A percentile compares a stretch with the other conserved stretches of the same genome.
phyloP scores from a whole-genome alignment of 2,329 filamentous ascomycete genomes.

The Trichoderma harzianum region DNA sequence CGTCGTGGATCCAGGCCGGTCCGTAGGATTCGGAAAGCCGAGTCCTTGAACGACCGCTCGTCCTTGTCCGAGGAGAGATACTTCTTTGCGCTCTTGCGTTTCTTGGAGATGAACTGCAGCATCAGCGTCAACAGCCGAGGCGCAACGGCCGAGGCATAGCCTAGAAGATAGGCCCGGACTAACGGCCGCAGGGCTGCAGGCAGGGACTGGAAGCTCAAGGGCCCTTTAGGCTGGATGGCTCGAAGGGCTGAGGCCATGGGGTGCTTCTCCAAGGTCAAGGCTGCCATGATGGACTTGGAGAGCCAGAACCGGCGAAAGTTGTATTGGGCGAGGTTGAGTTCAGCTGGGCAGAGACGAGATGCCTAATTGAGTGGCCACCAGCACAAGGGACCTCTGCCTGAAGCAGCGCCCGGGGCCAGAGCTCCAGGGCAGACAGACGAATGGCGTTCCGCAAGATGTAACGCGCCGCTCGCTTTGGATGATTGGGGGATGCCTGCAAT shows the following conservation, averaged over 20 bases:
- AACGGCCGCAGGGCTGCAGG: conserved; percentile 53
- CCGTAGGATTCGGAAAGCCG: conserved; percentile 41
- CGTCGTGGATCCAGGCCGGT: conserved; percentile 52
- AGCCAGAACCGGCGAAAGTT: not conserved
- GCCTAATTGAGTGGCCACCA: not conserved
- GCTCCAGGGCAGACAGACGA: not conserved
- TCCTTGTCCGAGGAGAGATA: conserved; percentile 29
- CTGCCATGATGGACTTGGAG: not conserved
- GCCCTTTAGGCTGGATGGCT: conserved; percentile 4
- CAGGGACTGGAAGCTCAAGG: conserved; percentile 32
- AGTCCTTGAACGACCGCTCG: conserved; percentile 31
- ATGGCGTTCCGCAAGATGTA: not conserved
- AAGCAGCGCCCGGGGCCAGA: not conserved
- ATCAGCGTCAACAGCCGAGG: conserved; percentile 55
- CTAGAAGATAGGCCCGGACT: conserved; percentile 57
- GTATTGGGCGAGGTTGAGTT: not conserved
- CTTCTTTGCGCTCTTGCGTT: conserved; percentile 29
- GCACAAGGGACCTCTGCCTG: not conserved
- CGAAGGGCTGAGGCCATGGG: conserved; percentile 13
- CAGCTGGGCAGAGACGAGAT: not conserved
- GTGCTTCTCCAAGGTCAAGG: conserved; percentile 9
- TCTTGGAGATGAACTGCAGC: conserved; percentile 46
- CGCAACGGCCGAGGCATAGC: conserved; percentile 57
- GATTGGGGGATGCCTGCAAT: conserved; percentile 1
- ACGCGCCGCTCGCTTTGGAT: conserved; percentile 14